Evolutionary conservation across 2,329 filamentous ascomycete species (phyloP).

Genomic region (Boeremia exigua): DNA sequence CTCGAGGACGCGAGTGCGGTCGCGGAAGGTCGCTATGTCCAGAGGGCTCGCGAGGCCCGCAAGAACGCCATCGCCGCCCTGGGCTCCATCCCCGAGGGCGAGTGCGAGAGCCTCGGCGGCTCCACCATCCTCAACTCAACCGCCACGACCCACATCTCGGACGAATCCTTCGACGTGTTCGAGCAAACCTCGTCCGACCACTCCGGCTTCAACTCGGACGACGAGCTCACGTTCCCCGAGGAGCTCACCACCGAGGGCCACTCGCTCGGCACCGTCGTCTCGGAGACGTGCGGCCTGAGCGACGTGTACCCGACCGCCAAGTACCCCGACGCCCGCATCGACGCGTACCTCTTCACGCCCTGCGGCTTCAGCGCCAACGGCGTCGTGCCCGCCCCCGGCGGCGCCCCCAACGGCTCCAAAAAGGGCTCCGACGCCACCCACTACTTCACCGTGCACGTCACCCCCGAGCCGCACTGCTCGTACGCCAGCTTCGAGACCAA

Average conservation of each 20-base stretch:
- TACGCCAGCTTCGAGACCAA: constrained; percentile 99
- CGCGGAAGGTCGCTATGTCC: constrained; percentile 79
- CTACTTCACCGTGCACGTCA: constrained; percentile 99
- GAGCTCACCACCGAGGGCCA: constrained; percentile 92
- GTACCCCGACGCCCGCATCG: constrained; percentile 91
- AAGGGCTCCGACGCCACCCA: constrained; percentile 59
- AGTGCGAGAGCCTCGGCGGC: constrained; percentile 46
- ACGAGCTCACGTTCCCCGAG: constrained; percentile 67
- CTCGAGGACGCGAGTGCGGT: constrained; percentile 86
- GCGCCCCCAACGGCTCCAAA: constrained; percentile 54
- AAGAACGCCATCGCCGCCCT: constrained; percentile 65
- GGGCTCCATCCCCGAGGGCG: constrained; percentile 63
- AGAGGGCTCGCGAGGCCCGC: constrained; percentile 69
- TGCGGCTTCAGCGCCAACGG: constrained; percentile 98
- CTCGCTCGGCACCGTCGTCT: constrained; percentile 88
- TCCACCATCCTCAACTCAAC: constrained; percentile 48
- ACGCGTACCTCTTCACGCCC: constrained; percentile 94
- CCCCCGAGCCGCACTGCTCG: constrained; percentile 94
- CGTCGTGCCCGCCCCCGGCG: constrained; percentile 78
- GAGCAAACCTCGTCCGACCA: constrained; percentile 72
- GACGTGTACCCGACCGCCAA: constrained; percentile 84
- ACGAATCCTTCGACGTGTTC: constrained; percentile 80
- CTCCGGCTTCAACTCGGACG: constrained; percentile 63
- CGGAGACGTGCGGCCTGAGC: constrained; percentile 85
- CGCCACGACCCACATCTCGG: constrained; percentile 50